Conservation (phyloP, 371 early-diverging fungal genomes). For the Syncephalastrum monosporum region DNA sequence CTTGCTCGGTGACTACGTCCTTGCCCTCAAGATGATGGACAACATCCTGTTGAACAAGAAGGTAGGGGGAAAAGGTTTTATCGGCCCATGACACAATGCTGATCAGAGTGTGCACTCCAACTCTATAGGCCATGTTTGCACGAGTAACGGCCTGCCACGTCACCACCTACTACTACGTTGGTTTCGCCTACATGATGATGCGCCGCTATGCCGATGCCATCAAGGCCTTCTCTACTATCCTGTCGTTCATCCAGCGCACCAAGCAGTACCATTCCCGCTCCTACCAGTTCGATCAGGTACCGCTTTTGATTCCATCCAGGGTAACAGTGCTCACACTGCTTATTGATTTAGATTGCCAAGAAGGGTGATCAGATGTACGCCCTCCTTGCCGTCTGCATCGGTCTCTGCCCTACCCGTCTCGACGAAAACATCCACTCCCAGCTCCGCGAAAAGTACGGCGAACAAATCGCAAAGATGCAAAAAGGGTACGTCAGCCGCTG, state of each 20-base stretch:
- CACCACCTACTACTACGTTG: constrained; percentile 94
- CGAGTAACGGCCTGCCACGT: constrained; percentile 95
- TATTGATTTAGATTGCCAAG: constrained; percentile 61
- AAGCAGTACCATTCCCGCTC: constrained; percentile 92
- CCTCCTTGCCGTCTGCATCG: constrained; percentile 85
- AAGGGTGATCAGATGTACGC: constrained; percentile 95
- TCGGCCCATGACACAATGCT: not conserved
- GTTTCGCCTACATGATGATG: constrained; percentile 98
- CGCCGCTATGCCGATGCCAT: constrained; percentile 94
- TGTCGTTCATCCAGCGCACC: constrained; percentile 87
- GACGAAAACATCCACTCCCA: constrained; percentile 89
- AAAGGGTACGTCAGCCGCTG: constrained; percentile 52
- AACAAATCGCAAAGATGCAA: constrained; percentile 87
- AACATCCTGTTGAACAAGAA: constrained; percentile 91
- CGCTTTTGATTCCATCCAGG: not conserved
- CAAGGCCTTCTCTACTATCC: constrained; percentile 87
- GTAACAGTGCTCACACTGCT: not conserved
- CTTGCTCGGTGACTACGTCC: constrained; percentile 89
- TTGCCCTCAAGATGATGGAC: constrained; percentile 94
- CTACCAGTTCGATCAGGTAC: constrained; percentile 87
- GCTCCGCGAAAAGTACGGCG: constrained; percentile 90
- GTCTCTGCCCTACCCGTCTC: constrained; percentile 89
- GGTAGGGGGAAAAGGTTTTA: constrained; percentile 19
- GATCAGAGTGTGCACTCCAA: not conserved
- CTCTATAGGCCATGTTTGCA: constrained; percentile 76